These are phyloP conservation scores for Tylopilus cervinicoccineus DNA, from an alignment of 768 basidiomycete genomes.

Conservation along the genomic window DNA sequence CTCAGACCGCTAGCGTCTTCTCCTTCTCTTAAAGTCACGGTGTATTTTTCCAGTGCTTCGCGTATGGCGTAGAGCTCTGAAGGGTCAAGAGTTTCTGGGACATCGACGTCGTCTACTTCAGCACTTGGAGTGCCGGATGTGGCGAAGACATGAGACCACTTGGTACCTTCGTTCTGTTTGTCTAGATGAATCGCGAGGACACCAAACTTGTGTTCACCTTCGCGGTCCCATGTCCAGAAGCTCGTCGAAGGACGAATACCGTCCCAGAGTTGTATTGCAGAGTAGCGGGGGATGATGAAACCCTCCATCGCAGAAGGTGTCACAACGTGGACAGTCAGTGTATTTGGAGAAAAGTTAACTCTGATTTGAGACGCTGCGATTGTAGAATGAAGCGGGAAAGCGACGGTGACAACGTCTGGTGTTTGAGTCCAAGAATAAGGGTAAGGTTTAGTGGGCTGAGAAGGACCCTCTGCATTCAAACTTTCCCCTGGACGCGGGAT, in stretches of 20 bases:
- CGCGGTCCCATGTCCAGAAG: constrained; percentile 91
- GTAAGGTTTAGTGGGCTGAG: constrained; percentile 48
- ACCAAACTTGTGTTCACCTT: constrained; percentile 63
- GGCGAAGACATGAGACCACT: constrained; percentile 87
- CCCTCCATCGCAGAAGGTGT: constrained; percentile 26
- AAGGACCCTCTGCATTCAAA: constrained; percentile 37
- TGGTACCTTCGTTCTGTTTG: constrained; percentile 77
- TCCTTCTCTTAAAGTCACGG: constrained; percentile 53
- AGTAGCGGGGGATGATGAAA: constrained; percentile 53
- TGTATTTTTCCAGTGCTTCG: constrained; percentile 85
- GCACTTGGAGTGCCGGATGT: constrained; percentile 34
- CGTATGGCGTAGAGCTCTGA: constrained; percentile 76
- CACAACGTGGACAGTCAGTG: constrained; percentile 62
- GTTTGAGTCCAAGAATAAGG: constrained; percentile 96
- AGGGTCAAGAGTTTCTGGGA: constrained; percentile 86
- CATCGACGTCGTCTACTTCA: constrained; percentile 52
- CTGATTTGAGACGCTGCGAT: constrained; percentile 62
- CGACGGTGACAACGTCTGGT: constrained; percentile 75
- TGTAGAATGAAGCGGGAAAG: constrained; percentile 75
- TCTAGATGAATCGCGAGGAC: constrained; percentile 81
- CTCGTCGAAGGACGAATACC: constrained; percentile 71
- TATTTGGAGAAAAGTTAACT: constrained; percentile 59
- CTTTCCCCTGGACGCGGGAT: constrained; percentile 62
- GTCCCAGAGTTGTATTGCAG: constrained; percentile 72
- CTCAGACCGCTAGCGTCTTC: constrained; percentile 61